These are phyloP conservation scores for Uronychia binucleata DNA, from an alignment of 73 alveolate genomes.

Conservation along the genomic window DNA sequence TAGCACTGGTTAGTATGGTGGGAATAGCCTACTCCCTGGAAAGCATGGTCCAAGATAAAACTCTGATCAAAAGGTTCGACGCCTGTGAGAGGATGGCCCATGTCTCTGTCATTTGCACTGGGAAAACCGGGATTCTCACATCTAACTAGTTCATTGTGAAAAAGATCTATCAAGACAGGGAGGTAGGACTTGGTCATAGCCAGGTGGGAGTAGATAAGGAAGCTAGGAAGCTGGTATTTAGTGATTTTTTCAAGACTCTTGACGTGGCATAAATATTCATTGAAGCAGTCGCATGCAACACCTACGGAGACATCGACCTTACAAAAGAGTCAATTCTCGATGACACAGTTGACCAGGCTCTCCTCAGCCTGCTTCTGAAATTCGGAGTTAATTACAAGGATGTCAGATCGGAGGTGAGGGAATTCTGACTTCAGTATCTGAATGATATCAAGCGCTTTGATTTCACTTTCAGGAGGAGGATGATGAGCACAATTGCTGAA, in stretches of 20 bases:
- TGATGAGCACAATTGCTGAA: conserved; percentile 85
- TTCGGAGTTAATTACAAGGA: conserved; percentile 29
- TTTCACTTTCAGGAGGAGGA: conserved; percentile 87
- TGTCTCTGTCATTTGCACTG: not conserved
- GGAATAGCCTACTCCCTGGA: not conserved
- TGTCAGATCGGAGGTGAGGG: conserved; percentile 43
- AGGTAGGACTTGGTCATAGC: not conserved
- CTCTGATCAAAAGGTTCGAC: not conserved
- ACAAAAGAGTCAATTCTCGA: conserved; percentile 31
- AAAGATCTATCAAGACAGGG: not conserved
- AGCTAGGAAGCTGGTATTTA: not conserved
- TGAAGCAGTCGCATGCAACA: conserved; percentile 45
- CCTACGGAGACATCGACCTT: conserved; percentile 36
- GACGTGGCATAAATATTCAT: not conserved
- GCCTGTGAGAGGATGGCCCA: not conserved
- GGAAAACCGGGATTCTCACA: not conserved
- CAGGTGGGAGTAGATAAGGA: not conserved
- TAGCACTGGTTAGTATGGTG: not conserved
- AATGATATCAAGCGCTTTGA: conserved; percentile 75
- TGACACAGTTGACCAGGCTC: conserved; percentile 39
- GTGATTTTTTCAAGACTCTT: conserved; percentile 16
- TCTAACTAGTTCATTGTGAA: not conserved
- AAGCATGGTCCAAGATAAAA: not conserved
- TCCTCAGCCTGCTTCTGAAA: conserved; percentile 33
- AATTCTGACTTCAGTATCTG: too few relatives aligned